phyloP scores from a whole-genome alignment of 352 stramenopile species.

The Phytophthora lateralis region DNA sequence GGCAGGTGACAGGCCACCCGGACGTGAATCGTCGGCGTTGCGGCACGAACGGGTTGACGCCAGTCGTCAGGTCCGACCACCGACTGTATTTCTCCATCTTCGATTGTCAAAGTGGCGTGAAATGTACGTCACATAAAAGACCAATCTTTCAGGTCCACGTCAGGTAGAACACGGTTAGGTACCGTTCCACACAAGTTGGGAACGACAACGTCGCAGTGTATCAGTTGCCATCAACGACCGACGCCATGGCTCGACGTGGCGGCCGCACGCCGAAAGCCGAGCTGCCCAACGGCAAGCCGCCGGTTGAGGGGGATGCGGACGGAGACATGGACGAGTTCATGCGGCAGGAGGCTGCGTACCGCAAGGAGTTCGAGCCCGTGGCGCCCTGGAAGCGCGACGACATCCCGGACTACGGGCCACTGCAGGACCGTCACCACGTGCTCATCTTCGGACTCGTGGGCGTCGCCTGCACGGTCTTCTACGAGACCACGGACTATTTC shows the following conservation, averaged over 20 bases:
- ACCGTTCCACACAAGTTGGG: too few relatives aligned
- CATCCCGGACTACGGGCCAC: constrained; percentile 81
- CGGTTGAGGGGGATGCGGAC: constrained; percentile 8
- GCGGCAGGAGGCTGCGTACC: constrained; percentile 56
- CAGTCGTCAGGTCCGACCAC: constrained; percentile 85
- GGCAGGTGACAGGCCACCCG: constrained; percentile 40
- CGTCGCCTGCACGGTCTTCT: constrained; percentile 66
- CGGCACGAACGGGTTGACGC: constrained; percentile 88
- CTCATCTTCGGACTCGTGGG: constrained; percentile 74
- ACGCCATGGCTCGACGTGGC: constrained; percentile 24
- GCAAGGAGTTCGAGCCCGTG: constrained; percentile 75
- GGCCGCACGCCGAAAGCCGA: constrained; percentile 13
- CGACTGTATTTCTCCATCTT: constrained; percentile 88
- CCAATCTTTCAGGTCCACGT: too few relatives aligned
- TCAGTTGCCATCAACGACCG: constrained; percentile 7
- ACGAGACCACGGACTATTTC: constrained; percentile 82
- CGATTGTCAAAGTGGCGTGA: background rate
- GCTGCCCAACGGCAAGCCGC: constrained; percentile 21
- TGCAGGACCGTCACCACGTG: constrained; percentile 64
- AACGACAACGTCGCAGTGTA: background rate
- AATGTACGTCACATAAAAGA: too few relatives aligned
- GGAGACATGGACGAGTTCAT: constrained; percentile 45
- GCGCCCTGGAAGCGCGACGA: constrained; percentile 80
- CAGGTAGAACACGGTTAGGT: too few relatives aligned
- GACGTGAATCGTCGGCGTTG: constrained; percentile 63